These are phyloP conservation scores for Nosema granulosis DNA, from an alignment of 371 early-diverging fungal genomes.

Conservation along the genomic window DNA sequence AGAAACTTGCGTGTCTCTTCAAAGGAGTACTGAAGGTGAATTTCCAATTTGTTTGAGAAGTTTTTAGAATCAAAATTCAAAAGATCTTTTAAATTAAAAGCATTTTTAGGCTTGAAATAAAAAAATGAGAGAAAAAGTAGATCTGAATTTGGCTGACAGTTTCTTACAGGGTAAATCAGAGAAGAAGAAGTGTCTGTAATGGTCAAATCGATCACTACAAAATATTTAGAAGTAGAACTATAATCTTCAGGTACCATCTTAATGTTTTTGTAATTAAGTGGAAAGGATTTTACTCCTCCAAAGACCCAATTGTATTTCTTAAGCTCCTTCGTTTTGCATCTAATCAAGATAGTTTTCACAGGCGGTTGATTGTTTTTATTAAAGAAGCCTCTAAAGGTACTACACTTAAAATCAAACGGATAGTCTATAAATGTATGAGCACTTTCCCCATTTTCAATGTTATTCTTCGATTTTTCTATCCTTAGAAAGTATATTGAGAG, in stretches of 20 bases:
- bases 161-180: constrained; percentile 19
- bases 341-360: constrained; percentile 2
- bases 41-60: constrained; percentile 23
- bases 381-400: not conserved
- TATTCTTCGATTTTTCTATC: not conserved
- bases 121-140: constrained; percentile 18
- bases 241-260: constrained; percentile 5
- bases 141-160: constrained; percentile 40
- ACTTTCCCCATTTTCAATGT: not conserved
- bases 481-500: not conserved
- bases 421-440: not conserved
- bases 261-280: constrained; percentile 8
- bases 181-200: constrained; percentile 11
- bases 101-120: constrained; percentile 19
- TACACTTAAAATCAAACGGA: not conserved
- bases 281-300: not conserved
- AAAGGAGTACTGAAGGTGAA: constrained; percentile 6
- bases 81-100: constrained; percentile 15
- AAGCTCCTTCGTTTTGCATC: not conserved
- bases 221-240: constrained; percentile 19
- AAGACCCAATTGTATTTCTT: not conserved
- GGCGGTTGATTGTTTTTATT: not conserved
- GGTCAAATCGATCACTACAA: constrained; percentile 32
- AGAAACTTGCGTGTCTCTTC: constrained; percentile 4
- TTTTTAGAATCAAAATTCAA: not conserved